A percentile compares a stretch with the other conserved stretches of the same genome.
phyloP scores from a whole-genome alignment of 495 filamentous ascomycete species.

The Antarctomyces pellizariae region DNA sequence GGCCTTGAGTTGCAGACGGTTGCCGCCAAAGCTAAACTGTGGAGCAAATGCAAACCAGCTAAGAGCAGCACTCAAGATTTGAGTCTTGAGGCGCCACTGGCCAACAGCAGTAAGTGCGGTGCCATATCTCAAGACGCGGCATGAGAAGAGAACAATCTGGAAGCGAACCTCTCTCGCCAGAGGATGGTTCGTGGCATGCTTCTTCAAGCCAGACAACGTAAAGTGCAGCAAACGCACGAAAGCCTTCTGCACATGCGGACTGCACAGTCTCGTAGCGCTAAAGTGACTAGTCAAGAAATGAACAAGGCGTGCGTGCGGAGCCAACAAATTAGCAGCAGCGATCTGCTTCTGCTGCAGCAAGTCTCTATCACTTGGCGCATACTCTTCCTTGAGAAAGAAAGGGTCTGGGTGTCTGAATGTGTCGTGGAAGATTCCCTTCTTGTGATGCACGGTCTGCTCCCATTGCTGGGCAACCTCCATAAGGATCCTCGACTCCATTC shows the following conservation, averaged over 20 bases:
- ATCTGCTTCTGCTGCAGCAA: slow-evolving; percentile 52
- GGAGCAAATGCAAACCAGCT: slow-evolving; percentile 72
- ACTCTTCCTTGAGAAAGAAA: slow-evolving; percentile 76
- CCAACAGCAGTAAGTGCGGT: slow-evolving; percentile 32
- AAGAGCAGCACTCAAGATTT: slow-evolving; percentile 60
- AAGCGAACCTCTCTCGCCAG: slow-evolving; percentile 79
- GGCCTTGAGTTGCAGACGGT: slow-evolving; percentile 76
- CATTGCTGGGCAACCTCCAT: slow-evolving; percentile 68
- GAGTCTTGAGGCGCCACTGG: slow-evolving; percentile 65
- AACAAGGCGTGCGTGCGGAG: slow-evolving; percentile 64
- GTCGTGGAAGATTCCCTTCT: slow-evolving; percentile 58
- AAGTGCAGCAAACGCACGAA: slow-evolving; percentile 58
- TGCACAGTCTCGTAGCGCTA: slow-evolving; percentile 66
- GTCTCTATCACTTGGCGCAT: slow-evolving; percentile 69
- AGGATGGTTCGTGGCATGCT: slow-evolving; percentile 49
- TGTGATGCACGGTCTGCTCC: slow-evolving; percentile 54
- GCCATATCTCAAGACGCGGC: slow-evolving; percentile 49
- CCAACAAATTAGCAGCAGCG: slow-evolving; percentile 49
- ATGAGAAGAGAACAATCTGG: slow-evolving; percentile 59
- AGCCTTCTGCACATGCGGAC: slow-evolving; percentile 49
- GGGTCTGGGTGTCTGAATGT: slow-evolving; percentile 65
- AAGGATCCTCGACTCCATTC: slow-evolving; percentile 60
- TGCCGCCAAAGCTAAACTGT: slow-evolving; percentile 89
- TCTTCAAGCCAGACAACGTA: slow-evolving; percentile 48
- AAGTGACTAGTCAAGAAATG: slow-evolving; percentile 88